Percentiles rank a stretch among this genome's conserved stretches.
These are phyloP conservation scores for Ganoderma resinaceum DNA, from an alignment of 1,284 basidiomycete species.

Conservation along the genomic window DNA sequence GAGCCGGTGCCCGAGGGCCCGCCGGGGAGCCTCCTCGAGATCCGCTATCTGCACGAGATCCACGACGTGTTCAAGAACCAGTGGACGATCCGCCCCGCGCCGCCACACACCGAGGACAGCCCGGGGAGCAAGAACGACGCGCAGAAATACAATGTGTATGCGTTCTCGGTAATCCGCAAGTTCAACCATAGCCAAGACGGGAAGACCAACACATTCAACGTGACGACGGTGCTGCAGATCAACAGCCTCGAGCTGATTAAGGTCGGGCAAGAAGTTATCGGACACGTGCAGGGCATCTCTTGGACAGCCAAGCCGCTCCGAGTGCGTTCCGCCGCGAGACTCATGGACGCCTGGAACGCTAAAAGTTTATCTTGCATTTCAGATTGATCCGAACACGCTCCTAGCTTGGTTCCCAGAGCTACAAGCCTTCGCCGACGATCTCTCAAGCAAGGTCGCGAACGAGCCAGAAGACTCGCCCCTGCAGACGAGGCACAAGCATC, in stretches of 20 bases:
- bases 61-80: conserved; percentile 37
- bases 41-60: conserved; percentile 39
- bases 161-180: conserved; percentile 39
- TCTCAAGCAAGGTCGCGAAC: conserved; percentile 43
- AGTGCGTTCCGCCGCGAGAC: conserved; percentile 41
- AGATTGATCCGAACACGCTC: conserved; percentile 64
- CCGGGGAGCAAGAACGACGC: conserved; percentile 27
- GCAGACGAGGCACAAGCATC: conserved; percentile 42
- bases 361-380: conserved; percentile 19
- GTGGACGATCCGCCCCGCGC: conserved; percentile 38
- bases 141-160: conserved; percentile 39
- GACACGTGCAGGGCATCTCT: conserved; percentile 60
- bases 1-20: conserved; percentile 35
- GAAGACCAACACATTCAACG: conserved; percentile 34
- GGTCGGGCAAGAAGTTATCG: conserved; percentile 60
- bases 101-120: conserved; percentile 23
- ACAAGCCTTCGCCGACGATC: conserved; percentile 47
- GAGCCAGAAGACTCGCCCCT: conserved; percentile 46
- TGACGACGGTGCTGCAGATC: conserved; percentile 48
- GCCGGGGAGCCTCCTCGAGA: conserved; percentile 37
- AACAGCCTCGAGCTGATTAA: conserved; percentile 62
- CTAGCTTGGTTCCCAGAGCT: conserved; percentile 58
- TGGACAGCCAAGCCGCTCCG: conserved; percentile 64
- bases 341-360: conserved; percentile 9
- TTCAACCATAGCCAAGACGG: conserved; percentile 36